Percentiles rank a stretch among this genome's conserved stretches.
These are phyloP conservation scores for Phytophthora crassamura DNA, from an alignment of 352 stramenopile genomes.

Conservation along the genomic window DNA sequence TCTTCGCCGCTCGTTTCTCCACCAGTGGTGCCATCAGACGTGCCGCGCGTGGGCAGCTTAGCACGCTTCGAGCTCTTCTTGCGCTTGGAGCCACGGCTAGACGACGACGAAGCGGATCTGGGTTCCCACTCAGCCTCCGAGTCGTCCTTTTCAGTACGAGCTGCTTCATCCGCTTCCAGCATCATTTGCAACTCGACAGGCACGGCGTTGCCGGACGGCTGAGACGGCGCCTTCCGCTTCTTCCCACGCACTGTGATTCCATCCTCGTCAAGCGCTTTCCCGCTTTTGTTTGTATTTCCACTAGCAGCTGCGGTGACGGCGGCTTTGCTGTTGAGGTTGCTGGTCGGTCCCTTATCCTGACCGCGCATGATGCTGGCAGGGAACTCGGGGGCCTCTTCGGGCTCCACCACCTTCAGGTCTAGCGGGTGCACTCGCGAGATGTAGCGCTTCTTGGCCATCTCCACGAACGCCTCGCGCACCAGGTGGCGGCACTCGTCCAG, in stretches of 20 bases:
- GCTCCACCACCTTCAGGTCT: constrained; percentile 73
- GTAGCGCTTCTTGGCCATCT: constrained; percentile 92
- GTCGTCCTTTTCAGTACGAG: constrained; percentile 51
- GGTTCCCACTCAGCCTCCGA: constrained; percentile 72
- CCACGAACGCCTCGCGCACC: constrained; percentile 77
- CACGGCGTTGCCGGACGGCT: constrained; percentile 50
- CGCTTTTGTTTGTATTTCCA: constrained; percentile 28
- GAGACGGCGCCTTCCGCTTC: constrained; percentile 53
- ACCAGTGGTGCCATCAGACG: constrained; percentile 18
- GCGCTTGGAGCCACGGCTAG: constrained; percentile 54
- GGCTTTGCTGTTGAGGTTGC: constrained; percentile 26
- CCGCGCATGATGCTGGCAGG: constrained; percentile 68
- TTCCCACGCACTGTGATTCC: constrained; percentile 81
- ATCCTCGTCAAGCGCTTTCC: constrained; percentile 48
- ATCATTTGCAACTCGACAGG: constrained; percentile 90
- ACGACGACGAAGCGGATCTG: constrained; percentile 34
- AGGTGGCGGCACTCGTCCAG: constrained; percentile 67
- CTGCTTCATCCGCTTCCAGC: constrained; percentile 74
- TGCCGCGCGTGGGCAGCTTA: constrained; percentile 78
- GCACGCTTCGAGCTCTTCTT: constrained; percentile 78
- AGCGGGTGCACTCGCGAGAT: constrained; percentile 87
- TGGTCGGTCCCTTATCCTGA: constrained; percentile 38
- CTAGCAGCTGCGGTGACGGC: neutral
- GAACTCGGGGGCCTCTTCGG: constrained; percentile 66
- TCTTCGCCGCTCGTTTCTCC: constrained; percentile 48